Conservation (phyloP, 176 grass and related monocot species). For the Musa acuminata region DNA sequence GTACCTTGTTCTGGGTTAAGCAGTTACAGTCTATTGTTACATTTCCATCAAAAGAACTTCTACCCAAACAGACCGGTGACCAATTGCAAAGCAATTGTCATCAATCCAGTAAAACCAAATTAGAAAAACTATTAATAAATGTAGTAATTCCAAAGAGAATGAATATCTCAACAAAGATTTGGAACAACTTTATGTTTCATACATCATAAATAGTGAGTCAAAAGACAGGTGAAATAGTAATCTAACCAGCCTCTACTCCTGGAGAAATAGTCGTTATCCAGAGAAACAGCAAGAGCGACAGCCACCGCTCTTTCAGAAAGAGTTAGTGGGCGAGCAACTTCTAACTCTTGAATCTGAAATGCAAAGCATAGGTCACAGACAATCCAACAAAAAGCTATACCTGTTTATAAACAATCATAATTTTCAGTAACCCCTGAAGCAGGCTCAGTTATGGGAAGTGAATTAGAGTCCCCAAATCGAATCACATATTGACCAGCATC, state of each 20-base stretch:
- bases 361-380: background rate
- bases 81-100: background rate
- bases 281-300: slow-evolving; percentile 74
- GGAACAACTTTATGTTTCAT: background rate
- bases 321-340: slow-evolving; percentile 58
- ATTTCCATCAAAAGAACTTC: background rate
- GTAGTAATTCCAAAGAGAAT: no score
- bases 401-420: background rate
- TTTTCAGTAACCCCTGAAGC: slow-evolving; percentile 35
- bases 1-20: no score
- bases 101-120: background rate
- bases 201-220: background rate
- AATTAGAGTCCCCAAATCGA: slow-evolving; percentile 60
- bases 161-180: no score
- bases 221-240: slow-evolving; percentile 1
- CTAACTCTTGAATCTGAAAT: slow-evolving; percentile 54
- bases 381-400: slow-evolving; percentile 10
- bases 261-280: slow-evolving; percentile 88
- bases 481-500: slow-evolving; percentile 96
- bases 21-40: background rate
- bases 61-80: background rate
- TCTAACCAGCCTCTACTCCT: slow-evolving; percentile 71
- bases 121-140: no score
- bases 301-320: slow-evolving; percentile 77
- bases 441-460: slow-evolving; percentile 20